Conservation (phyloP, 768 basidiomycete species). For the Favolaschia claudopus region DNA sequence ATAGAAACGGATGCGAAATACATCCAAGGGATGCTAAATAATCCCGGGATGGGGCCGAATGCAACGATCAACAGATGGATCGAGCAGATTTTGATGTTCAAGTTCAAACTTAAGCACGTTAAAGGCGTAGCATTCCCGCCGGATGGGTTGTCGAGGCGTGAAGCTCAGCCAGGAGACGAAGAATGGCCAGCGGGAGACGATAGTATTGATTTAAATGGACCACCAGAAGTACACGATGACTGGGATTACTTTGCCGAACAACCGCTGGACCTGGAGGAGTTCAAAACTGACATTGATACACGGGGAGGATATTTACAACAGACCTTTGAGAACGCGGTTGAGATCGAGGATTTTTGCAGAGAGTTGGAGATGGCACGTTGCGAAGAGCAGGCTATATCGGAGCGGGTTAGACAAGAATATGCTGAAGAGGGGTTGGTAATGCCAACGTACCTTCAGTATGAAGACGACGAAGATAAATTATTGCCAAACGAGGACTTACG, state of each 20-base stretch:
- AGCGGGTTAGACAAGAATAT: too few species aligned
- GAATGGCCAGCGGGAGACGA: not conserved
- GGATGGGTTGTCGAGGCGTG: constrained; percentile 39
- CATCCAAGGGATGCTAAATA: constrained; percentile 39
- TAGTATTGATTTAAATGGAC: not conserved
- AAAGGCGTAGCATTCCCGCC: constrained; percentile 33
- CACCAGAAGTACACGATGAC: not conserved
- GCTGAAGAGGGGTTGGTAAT: too few species aligned
- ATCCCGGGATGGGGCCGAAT: constrained; percentile 43
- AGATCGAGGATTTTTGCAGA: not conserved
- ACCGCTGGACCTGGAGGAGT: constrained; percentile 13
- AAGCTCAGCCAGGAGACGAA: constrained; percentile 20
- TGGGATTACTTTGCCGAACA: not conserved
- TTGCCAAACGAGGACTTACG: not conserved
- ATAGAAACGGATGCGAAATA: too few species aligned
- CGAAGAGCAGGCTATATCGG: too few species aligned
- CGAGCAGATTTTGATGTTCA: constrained; percentile 37
- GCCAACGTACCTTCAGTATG: too few species aligned
- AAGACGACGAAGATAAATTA: not conserved
- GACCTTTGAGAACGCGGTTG: not conserved
- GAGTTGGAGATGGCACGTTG: too few species aligned
- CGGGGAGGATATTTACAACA: not conserved
- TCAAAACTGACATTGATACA: constrained; percentile 3
- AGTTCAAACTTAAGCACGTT: constrained; percentile 39
- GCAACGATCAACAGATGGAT: constrained; percentile 46